phyloP scores from a whole-genome alignment of 371 early-diverging fungal species.

The Umbelopsis sp. region DNA sequence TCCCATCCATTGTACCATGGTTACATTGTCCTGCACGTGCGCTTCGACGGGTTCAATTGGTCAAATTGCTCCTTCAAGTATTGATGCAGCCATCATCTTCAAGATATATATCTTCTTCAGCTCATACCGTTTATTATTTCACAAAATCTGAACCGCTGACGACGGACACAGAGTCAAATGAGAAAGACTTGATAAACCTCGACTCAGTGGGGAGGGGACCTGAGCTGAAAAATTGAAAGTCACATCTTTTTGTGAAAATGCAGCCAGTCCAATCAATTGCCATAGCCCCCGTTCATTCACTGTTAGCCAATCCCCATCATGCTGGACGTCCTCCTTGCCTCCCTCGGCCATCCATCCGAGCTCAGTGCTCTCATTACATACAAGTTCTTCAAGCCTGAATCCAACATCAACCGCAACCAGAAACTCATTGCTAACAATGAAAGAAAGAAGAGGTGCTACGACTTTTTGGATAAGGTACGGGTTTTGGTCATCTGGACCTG shows the following conservation, averaged over 20 bases:
- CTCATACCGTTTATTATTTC: too few species aligned
- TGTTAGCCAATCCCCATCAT: slow-evolving; percentile 25
- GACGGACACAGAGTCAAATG: too few species aligned
- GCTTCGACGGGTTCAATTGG: too few species aligned
- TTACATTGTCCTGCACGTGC: too few species aligned
- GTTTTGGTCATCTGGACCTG: neutral
- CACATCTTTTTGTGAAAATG: neutral
- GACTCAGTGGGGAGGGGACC: neutral
- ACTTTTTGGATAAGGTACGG: slow-evolving; percentile 74
- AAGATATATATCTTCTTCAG: too few species aligned
- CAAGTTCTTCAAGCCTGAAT: slow-evolving; percentile 66
- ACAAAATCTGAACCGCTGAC: too few species aligned
- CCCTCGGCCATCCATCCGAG: slow-evolving; percentile 85
- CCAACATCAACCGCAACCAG: slow-evolving; percentile 52
- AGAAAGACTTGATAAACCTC: too few species aligned
- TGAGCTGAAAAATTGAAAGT: slow-evolving; percentile 1
- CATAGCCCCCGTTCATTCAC: neutral
- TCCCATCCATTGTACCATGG: too few species aligned
- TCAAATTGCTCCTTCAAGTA: too few species aligned
- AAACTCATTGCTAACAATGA: slow-evolving; percentile 55
- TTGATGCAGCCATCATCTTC: too few species aligned
- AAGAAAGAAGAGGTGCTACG: slow-evolving; percentile 78
- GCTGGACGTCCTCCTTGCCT: slow-evolving; percentile 57
- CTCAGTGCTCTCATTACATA: slow-evolving; percentile 79
- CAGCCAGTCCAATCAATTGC: neutral